Evolutionary conservation across 345 rosid species (phyloP).

Genomic region (Raphanus sativus): DNA sequence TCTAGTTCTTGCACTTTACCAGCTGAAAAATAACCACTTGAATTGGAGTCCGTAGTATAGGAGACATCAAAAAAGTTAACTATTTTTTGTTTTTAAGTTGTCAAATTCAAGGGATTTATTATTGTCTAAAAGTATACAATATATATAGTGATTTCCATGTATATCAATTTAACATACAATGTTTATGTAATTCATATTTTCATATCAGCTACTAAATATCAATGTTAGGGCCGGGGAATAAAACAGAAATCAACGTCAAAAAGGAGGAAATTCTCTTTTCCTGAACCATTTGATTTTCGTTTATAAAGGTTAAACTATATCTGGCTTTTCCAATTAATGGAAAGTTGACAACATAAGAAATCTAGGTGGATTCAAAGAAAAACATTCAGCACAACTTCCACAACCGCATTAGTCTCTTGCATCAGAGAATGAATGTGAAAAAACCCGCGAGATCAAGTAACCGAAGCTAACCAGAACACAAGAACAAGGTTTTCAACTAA

Average conservation of each 20-base stretch:
- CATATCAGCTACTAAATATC: not conserved
- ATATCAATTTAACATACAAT: not conserved
- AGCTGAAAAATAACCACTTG: not conserved
- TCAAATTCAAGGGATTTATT: not conserved
- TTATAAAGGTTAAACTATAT: not conserved
- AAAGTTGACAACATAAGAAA: not conserved
- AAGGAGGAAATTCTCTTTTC: not conserved
- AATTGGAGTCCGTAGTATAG: not conserved
- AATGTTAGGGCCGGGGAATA: not conserved
- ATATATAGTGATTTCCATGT: not conserved
- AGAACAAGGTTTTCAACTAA: not conserved
- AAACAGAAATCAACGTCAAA: not conserved
- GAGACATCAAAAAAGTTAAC: not conserved
- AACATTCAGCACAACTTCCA: not conserved
- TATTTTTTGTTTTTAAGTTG: not conserved
- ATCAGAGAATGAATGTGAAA: not conserved
- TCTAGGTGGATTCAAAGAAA: not conserved
- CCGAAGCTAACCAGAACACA: not conserved
- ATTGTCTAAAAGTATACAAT: not conserved
- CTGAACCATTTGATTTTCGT: not conserved
- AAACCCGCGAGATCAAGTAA: not conserved
- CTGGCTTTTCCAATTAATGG: not conserved
- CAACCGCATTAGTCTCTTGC: not conserved
- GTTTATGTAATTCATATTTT: not conserved
- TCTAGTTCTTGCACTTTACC: not conserved